Evolutionary conservation across 345 rosid genomes (phyloP), one percentile per base, ranked within the genome.

Genomic region (Salix dunnii): DNA sequence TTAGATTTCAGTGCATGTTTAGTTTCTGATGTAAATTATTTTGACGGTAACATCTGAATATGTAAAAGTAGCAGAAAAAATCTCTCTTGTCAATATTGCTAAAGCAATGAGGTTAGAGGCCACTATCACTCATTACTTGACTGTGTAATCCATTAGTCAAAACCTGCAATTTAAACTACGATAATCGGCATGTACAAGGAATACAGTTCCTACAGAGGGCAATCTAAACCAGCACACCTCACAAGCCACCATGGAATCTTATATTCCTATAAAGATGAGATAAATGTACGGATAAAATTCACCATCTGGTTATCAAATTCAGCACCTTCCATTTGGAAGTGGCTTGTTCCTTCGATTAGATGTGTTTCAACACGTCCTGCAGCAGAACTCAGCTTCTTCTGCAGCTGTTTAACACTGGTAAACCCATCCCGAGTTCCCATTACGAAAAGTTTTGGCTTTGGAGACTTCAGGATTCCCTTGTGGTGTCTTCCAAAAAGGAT

Each of bases 341-440:
- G 99, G 67, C 98, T 83, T 18, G 83, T 95, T 31, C 97, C 97
- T 81, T 94, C 93, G 33, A 95, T 82, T n/a, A 93, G 85, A 78
- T 93, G 93, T 42, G 85, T 87, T 77, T 95, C 94, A 0, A 79
- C 85, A 1, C 88, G 91, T 6, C 98, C 97, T 0, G 78, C 81
- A 0, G 97, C 96, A 55, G 89, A 81, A 12, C 75, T 84, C 67
- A 94, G 90, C 93, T 94, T 96, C 89, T 85, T 91, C 82, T 83
- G 78, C 38, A 96, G 92, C 89, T 96, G 97, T 71, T 82, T 87
- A 23, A 96, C 93, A 8, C 94, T 96, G 2, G 97, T 94, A 80
- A 96, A 96, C 30, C 97, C 97, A 49, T 94, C 97, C n/a, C 81
- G 84, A 53, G 97, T 92, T 68, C 98, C 97, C 99, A 96, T 96